These are phyloP conservation scores for Podaxis rugospora DNA, from an alignment of 768 basidiomycete species.

Conservation along the genomic window DNA sequence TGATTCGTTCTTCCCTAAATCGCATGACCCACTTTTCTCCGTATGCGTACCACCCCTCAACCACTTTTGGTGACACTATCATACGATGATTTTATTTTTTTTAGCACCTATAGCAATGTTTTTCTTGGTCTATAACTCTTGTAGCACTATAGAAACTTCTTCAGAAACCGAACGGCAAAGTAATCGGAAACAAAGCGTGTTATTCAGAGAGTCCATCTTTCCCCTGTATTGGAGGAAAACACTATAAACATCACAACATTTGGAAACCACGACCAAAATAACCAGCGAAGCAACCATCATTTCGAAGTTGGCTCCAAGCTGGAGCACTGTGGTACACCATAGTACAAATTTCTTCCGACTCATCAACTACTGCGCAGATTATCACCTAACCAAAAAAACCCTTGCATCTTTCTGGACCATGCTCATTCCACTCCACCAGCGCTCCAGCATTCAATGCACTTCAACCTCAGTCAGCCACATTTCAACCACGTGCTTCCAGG, in stretches of 20 bases:
- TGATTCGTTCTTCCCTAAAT: neutral
- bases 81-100: neutral
- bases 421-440: neutral
- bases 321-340: too few relatives aligned
- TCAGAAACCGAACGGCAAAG: neutral
- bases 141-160: neutral
- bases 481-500: slow-evolving; percentile 31
- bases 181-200: neutral
- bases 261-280: too few relatives aligned
- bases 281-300: too few relatives aligned
- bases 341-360: too few relatives aligned
- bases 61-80: neutral
- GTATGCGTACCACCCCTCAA: neutral
- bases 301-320: too few relatives aligned
- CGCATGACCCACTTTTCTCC: neutral
- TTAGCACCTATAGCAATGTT: neutral
- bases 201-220: neutral
- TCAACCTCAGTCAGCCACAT: neutral
- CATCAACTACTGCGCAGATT: too few relatives aligned
- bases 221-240: neutral
- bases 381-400: too few relatives aligned
- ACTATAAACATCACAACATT: neutral
- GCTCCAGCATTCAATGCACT: neutral
- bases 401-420: too few relatives aligned
- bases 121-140: neutral